phyloP scores from a whole-genome alignment of 2,329 filamentous ascomycete species.

The Exophiala calicioides region DNA sequence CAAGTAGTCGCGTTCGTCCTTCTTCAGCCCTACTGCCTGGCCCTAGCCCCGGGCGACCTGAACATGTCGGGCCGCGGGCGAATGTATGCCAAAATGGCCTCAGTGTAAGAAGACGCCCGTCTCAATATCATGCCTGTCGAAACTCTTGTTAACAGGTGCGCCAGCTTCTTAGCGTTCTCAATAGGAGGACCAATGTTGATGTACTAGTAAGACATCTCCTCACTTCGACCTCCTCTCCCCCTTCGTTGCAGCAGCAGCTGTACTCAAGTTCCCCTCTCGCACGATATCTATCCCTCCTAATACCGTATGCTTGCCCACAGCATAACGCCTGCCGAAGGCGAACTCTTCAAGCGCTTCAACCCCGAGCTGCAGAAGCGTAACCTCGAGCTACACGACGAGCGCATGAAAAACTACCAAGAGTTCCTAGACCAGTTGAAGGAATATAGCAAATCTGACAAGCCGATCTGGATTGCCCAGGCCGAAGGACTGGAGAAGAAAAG shows the following conservation, averaged over 20 bases:
- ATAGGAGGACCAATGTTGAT: constrained; percentile 85
- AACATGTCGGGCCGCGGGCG: constrained; percentile 38
- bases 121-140: no score
- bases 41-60: neutral
- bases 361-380: constrained; percentile 89
- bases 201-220: constrained; percentile 53
- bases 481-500: constrained; percentile 41
- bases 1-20: no score
- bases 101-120: constrained; percentile 59
- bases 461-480: constrained; percentile 58
- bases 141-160: constrained; percentile 12
- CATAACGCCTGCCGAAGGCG: constrained; percentile 75
- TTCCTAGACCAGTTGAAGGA: constrained; percentile 84
- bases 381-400: constrained; percentile 73
- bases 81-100: constrained; percentile 67
- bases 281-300: neutral
- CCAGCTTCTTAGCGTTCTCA: constrained; percentile 51
- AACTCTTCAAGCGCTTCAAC: constrained; percentile 87
- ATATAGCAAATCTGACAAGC: constrained; percentile 86
- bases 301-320: constrained; percentile 4
- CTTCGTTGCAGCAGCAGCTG: neutral
- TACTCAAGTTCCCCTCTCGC: neutral
- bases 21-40: no score
- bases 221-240: constrained; percentile 9
- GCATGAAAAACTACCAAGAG: constrained; percentile 82